A percentile compares a stretch with the other conserved stretches of the same genome.
Conservation (phyloP, 2,329 filamentous ascomycete species). For the Trichoderma simmonsii region DNA sequence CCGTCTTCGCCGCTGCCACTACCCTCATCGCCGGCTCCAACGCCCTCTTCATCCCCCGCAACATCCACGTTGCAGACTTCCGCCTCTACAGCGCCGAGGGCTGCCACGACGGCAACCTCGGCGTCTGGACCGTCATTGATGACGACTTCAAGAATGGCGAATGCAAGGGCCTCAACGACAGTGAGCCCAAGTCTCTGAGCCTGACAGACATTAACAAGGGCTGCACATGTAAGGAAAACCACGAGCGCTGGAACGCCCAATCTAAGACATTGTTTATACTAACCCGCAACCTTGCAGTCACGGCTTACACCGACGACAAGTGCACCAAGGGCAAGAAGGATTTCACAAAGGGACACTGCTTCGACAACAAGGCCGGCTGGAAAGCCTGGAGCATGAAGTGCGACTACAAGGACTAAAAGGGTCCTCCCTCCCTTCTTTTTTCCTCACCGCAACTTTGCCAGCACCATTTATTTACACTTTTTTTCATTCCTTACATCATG, state of each 20-base stretch:
- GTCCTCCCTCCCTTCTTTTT: not conserved
- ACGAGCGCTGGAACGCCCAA: not conserved
- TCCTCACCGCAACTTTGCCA: not conserved
- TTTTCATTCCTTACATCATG: not conserved
- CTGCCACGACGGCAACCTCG: conserved; percentile 24
- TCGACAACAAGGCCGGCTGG: not conserved
- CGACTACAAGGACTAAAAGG: conserved; percentile 16
- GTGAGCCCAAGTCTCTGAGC: conserved; percentile 20
- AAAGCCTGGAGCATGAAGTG: conserved; percentile 20
- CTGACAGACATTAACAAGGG: conserved; percentile 20
- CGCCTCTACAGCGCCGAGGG: conserved; percentile 23
- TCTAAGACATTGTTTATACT: not conserved
- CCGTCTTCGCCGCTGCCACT: conserved; percentile 17
- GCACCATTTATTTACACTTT: not conserved
- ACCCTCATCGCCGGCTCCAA: conserved; percentile 19
- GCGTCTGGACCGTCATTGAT: conserved; percentile 29
- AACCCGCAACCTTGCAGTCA: conserved; percentile 16
- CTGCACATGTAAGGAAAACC: conserved; percentile 22
- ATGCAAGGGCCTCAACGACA: conserved; percentile 23
- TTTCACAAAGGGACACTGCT: conserved; percentile 6
- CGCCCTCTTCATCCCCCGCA: conserved; percentile 22
- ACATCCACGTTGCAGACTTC: conserved; percentile 28
- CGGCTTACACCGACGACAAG: conserved; percentile 16
- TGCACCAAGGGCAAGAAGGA: conserved; percentile 13
- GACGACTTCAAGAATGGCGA: conserved; percentile 22